Evolutionary conservation across 2,329 filamentous ascomycete species (phyloP), one percentile per base, ranked within the genome.

Genomic region (Stagonosporopsis chrysanthemi): DNA sequence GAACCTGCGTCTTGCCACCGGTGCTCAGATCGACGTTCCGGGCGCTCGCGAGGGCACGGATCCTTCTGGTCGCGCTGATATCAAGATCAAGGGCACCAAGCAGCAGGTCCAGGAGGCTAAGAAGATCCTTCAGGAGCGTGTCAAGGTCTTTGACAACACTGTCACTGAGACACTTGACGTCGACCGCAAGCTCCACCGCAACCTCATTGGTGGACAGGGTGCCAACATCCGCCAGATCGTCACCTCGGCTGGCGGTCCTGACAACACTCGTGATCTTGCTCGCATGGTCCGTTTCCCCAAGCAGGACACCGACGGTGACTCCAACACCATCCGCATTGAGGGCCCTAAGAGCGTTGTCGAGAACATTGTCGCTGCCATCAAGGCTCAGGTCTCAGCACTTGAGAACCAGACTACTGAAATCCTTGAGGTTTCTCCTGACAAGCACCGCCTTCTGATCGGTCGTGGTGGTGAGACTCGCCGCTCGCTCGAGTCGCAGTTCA

Each of bases 201-300:
- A 89, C 51, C 83, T 99, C 63, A 99, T 99, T 77, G 95, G 95
- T 61, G 82, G 88, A 64, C 90, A 90, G 74, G 95, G 93, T 68
- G 83, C 91, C 41, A 95, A 89, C 71, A 88, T 99, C 56, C 90
- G 90, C 60, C 88, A 91, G 60, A 92, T 99, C 60, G 90, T 99
- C 52, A 83, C 90, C 51, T 86, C 90, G 68, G 93, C 95, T 43
- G 96, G 95, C 61, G 96, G 95, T 9, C 92, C 93, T 35, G 90
- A 92, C 66, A 93, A 97, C 72, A 86, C 89, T 61, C 88, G 90
- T 38, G 89, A 90, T 61, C 86, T 95, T 67, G 91, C 92, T 48
- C 90, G 94, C 62, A 92, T 94, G 69, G 92, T 99, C 58, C 92
- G 94, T 75, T 98, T 99, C 82, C 95, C 95, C 55, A 92, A 93